These are phyloP conservation scores for Gremmenia infestans DNA, from an alignment of 2,329 filamentous ascomycete species.

Conservation along the genomic window DNA sequence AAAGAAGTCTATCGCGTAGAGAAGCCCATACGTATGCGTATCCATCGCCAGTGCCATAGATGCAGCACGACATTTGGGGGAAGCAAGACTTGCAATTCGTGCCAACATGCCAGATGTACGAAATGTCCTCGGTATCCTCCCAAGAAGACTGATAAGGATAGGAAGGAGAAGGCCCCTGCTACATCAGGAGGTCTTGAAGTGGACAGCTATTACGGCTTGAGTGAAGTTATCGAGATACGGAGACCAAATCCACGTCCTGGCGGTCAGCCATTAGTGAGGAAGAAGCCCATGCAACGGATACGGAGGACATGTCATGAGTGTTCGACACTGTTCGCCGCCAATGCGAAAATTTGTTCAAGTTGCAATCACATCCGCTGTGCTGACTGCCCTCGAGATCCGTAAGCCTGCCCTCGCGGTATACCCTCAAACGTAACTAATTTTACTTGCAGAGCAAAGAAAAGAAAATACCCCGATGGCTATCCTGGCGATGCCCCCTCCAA, in stretches of 20 bases:
- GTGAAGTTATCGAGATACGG: constrained; percentile 50
- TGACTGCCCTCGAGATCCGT: constrained; percentile 76
- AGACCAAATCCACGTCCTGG: constrained; percentile 57
- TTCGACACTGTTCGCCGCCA: constrained; percentile 52
- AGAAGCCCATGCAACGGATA: constrained; percentile 67
- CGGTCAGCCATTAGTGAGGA: constrained; percentile 66
- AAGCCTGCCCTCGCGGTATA: constrained; percentile 40
- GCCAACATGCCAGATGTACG: constrained; percentile 75
- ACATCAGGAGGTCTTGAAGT: constrained; percentile 15
- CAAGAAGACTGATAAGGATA: constrained; percentile 47
- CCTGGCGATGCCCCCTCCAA: constrained; percentile 49
- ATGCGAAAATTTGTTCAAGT: constrained; percentile 57
- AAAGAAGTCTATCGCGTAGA: constrained; percentile 50
- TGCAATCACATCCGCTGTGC: constrained; percentile 74
- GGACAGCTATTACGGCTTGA: constrained; percentile 18
- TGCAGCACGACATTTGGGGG: constrained; percentile 71
- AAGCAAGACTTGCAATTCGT: constrained; percentile 69
- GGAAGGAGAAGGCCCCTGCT: constrained; percentile 43
- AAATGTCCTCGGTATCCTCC: constrained; percentile 70
- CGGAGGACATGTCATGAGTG: constrained; percentile 75
- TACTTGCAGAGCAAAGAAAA: constrained; percentile 52
- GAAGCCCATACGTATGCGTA: constrained; percentile 72
- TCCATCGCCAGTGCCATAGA: constrained; percentile 74
- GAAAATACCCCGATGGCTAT: constrained; percentile 66
- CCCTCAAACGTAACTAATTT: constrained; percentile 9